Base-by-base conservation (phyloP, 2,329 filamentous ascomycete species). In the Beauveria scarabaeidicola region DNA sequence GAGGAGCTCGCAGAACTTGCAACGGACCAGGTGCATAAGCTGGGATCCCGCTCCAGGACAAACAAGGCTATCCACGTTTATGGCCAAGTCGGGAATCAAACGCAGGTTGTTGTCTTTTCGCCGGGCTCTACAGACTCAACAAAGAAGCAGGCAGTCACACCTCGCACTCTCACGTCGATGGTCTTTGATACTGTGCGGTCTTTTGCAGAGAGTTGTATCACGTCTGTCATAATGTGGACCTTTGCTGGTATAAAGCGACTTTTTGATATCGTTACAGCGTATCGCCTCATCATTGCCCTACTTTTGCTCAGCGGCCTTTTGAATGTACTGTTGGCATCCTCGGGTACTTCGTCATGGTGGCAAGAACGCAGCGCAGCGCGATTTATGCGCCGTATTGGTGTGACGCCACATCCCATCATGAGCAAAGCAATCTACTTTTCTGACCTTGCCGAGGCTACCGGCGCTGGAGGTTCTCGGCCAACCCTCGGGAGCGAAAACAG, bases 341-440 rank as follows among this genome's bases (percentile, higher is more conserved):
- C 86, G 63, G 86, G 90, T 69, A 83, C 83, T 7, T 84, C 86
- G 66, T 78, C 82, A 2, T 97, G 91, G 91, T 96, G 90, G 88
- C 81, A 83, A 50, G 93, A 97, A 74, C 84, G 91, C 60, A 87
- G 84, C 61, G 91, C 92, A 1, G 82, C 81, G 17, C 86, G 80
- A 44, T 96, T 93, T 71, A 94, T 99, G 91, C 78, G 78, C 38
- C 81, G 86, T 13, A 75, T 97, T 15, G 93, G 93, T 10, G 85
- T 97, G 8, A 81, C 83, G 3, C 90, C 92, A 8, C 88, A 95
- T 65, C 73, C 81, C 21, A 82, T 88, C 63, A 93, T 97, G 89
- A 89, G 88, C 73, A 91, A 88, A 71, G 85, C 90, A 9, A 84
- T 99, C 27, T 96, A 94, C 69, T 74, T 97, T 59, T 80, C 80